phyloP scores from a whole-genome alignment of 2,329 filamentous ascomycete species.

The Claviceps sp. region DNA sequence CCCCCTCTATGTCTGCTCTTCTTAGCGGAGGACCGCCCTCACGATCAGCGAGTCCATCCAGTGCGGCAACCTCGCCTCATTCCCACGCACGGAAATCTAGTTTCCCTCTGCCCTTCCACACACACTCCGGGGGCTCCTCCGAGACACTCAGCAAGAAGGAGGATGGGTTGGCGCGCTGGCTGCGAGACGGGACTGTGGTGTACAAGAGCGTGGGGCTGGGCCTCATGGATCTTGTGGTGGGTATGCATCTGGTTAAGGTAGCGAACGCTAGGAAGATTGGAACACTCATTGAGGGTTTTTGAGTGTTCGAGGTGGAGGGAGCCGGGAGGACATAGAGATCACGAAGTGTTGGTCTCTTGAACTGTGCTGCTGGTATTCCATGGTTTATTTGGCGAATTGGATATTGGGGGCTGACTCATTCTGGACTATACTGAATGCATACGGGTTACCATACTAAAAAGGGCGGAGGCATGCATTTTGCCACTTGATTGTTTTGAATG shows the following conservation, averaged over 20 bases:
- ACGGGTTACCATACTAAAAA: too few species aligned
- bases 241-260: constrained; percentile 41
- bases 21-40: constrained; percentile 17
- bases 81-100: constrained; percentile 17
- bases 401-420: too few species aligned
- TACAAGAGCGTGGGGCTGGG: constrained; percentile 57
- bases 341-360: too few species aligned
- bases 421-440: too few species aligned
- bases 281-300: constrained; percentile 28
- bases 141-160: constrained; percentile 28
- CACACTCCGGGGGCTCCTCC: constrained; percentile 15
- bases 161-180: constrained; percentile 39
- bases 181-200: constrained; percentile 49
- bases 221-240: constrained; percentile 52
- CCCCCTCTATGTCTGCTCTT: constrained; percentile 28
- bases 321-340: background rate
- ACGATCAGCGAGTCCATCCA: constrained; percentile 18
- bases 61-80: constrained; percentile 14
- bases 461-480: too few species aligned
- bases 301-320: background rate
- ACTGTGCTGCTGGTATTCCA: too few species aligned
- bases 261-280: constrained; percentile 43
- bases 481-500: too few species aligned
- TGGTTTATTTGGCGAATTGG: too few species aligned
- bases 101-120: constrained; percentile 20